phyloP scores from a whole-genome alignment of 108 stramenopile genomes.

The Pseudonitzschia multiseries region DNA sequence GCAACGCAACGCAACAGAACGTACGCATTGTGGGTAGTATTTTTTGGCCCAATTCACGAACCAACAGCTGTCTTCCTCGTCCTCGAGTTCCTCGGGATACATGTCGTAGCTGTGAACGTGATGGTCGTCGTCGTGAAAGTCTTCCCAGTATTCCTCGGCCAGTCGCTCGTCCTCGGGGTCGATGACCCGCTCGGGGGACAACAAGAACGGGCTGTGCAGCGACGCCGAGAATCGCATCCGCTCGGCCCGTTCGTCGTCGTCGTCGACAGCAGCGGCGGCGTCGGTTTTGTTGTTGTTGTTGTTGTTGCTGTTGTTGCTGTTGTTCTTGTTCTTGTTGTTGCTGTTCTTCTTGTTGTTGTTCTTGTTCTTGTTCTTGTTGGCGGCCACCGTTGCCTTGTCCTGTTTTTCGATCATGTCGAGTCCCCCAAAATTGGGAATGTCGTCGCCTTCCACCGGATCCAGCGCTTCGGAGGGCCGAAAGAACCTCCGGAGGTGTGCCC shows the following conservation, averaged over 20 bases:
- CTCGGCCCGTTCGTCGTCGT: neutral
- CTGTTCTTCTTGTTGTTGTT: too few relatives aligned
- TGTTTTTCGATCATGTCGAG: neutral
- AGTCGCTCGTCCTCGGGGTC: constrained; percentile 9
- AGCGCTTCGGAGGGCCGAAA: neutral
- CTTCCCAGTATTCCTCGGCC: constrained; percentile 14
- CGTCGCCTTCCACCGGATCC: neutral
- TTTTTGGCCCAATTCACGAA: constrained; percentile 10
- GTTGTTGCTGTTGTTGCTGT: too few relatives aligned
- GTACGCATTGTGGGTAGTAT: constrained; percentile 49
- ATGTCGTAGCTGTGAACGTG: constrained; percentile 3
- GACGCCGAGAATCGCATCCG: neutral
- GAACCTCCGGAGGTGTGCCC: constrained; percentile 19
- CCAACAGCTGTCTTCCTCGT: constrained; percentile 8
- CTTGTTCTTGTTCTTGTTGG: too few relatives aligned
- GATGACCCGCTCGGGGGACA: constrained; percentile 6
- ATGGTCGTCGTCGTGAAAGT: neutral
- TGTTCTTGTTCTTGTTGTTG: too few relatives aligned
- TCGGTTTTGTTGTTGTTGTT: too few relatives aligned
- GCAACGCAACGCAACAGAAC: neutral
- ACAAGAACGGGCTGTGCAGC: neutral
- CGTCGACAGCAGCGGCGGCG: too few relatives aligned
- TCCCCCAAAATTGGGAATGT: constrained; percentile 6
- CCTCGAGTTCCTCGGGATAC: constrained; percentile 16
- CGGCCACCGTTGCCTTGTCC: too few relatives aligned